A percentile compares a stretch with the other conserved stretches of the same genome.
These are phyloP conservation scores for Cercospora sp. DNA, from an alignment of 2,329 filamentous ascomycete genomes.

Conservation along the genomic window DNA sequence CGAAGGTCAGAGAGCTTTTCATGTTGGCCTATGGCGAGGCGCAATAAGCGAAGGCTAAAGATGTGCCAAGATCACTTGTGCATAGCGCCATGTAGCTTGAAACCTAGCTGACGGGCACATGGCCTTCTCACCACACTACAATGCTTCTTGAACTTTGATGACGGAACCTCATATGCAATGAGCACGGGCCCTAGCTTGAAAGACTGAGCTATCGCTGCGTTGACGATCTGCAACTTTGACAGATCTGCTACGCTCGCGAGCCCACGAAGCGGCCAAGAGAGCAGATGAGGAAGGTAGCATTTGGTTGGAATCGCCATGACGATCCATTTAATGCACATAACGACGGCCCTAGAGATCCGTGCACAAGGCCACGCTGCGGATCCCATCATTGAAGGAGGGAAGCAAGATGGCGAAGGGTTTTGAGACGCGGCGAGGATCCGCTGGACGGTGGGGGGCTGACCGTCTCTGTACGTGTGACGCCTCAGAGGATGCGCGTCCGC, in stretches of 20 bases:
- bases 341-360: not conserved
- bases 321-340: not conserved
- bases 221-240: not conserved
- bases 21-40: not conserved
- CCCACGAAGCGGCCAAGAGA: not conserved
- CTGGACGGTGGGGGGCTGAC: not conserved
- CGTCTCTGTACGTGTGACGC: not conserved
- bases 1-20: not conserved
- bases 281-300: not conserved
- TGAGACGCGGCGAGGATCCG: not conserved
- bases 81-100: not conserved
- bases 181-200: not conserved
- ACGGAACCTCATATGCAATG: not conserved
- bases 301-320: not conserved
- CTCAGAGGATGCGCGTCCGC: not conserved
- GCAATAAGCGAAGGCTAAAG: not conserved
- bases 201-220: not conserved
- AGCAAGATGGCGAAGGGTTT: not conserved
- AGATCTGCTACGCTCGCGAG: not conserved
- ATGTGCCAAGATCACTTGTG: not conserved
- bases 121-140: not conserved
- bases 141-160: not conserved
- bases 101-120: not conserved
- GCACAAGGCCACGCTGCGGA: not conserved
- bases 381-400: not conserved